A percentile compares a stretch with the other conserved stretches of the same genome.
These are phyloP conservation scores for Cyclospora cayetanensis DNA, from an alignment of 169 alveolate species.

Conservation along the genomic window DNA sequence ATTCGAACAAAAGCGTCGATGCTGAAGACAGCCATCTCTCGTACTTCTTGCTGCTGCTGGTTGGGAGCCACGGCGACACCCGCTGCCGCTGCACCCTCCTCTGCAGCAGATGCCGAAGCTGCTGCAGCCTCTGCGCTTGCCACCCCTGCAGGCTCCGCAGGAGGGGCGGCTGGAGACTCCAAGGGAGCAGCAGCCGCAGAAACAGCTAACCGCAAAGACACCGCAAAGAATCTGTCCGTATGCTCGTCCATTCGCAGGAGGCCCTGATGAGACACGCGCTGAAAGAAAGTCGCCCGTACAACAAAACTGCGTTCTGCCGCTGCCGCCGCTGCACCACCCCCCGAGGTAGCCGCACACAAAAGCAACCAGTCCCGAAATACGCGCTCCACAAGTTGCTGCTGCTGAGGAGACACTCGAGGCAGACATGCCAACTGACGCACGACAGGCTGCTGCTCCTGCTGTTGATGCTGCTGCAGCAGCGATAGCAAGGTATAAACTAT, in stretches of 20 bases:
- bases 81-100: background rate
- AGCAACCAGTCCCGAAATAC: slow-evolving; percentile 43
- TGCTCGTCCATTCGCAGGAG: slow-evolving; percentile 88
- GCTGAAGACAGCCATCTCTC: slow-evolving; percentile 74
- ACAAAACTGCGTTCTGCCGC: slow-evolving; percentile 27
- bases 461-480: background rate
- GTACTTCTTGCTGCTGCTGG: slow-evolving; percentile 27
- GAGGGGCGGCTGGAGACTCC: background rate
- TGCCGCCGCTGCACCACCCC: slow-evolving; percentile 19
- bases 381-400: slow-evolving; percentile 14
- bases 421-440: slow-evolving; percentile 41
- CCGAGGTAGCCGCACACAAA: slow-evolving; percentile 21
- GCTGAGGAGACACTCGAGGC: background rate
- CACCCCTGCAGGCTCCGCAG: background rate
- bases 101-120: background rate
- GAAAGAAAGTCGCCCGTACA: slow-evolving; percentile 83
- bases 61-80: background rate
- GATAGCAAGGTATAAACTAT: background rate
- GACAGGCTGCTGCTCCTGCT: background rate
- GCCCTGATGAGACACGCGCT: slow-evolving; percentile 87
- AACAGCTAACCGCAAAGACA: slow-evolving; percentile 85
- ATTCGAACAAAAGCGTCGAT: slow-evolving; percentile 85
- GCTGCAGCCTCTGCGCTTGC: background rate
- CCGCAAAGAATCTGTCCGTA: slow-evolving; percentile 88
- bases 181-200: background rate